Conservation (phyloP, 1,284 basidiomycete genomes). For the Boletus subluridellus region DNA sequence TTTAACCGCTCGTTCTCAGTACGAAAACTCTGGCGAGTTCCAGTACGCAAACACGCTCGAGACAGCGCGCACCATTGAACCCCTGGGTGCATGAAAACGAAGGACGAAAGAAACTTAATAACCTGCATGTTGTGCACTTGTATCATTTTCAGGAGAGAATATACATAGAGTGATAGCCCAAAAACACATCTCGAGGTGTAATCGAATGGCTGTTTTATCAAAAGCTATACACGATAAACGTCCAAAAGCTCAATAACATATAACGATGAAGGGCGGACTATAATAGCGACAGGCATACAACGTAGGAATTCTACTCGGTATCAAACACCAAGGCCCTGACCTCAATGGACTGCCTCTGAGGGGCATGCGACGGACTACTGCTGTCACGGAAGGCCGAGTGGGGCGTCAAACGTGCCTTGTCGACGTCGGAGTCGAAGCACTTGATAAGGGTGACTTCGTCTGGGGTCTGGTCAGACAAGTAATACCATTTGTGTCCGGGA, state of each 20-base stretch:
- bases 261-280: not conserved
- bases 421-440: constrained; percentile 43
- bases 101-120: not conserved
- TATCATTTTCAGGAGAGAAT: not conserved
- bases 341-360: constrained; percentile 34
- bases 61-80: constrained; percentile 5
- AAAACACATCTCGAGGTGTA: not conserved
- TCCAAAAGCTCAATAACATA: not conserved
- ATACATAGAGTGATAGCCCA: not conserved
- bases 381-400: constrained; percentile 46
- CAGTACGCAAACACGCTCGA: constrained; percentile 70
- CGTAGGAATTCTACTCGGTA: constrained; percentile 13
- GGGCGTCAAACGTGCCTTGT: constrained; percentile 43
- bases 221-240: not conserved
- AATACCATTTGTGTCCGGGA: constrained; percentile 48
- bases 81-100: constrained; percentile 17
- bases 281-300: not conserved
- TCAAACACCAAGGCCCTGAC: constrained; percentile 30
- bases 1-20: constrained; percentile 42
- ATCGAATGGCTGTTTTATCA: not conserved
- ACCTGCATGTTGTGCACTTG: not conserved
- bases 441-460: constrained; percentile 50
- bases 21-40: constrained; percentile 89
- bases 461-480: constrained; percentile 44
- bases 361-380: constrained; percentile 39